Evolutionary conservation across 2,329 filamentous ascomycete genomes (phyloP), one percentile per base, ranked within the genome.

Genomic region (Fusarium liriodendri): DNA sequence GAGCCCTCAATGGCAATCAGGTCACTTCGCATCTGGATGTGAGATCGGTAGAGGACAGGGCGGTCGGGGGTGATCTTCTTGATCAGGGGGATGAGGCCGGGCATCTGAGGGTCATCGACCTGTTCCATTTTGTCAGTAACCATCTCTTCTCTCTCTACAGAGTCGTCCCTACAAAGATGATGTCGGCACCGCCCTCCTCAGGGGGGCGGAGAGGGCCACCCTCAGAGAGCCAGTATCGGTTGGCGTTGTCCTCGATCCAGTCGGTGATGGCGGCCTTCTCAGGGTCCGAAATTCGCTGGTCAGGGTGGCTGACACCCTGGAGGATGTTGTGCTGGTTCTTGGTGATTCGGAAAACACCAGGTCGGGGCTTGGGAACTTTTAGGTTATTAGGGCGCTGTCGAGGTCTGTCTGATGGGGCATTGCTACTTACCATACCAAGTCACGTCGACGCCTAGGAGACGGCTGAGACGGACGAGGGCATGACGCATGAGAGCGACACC

Each of bases 241-340:
- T 87, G 6, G 93, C 92, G 80, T 96, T 96, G 14, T 93, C 89
- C 14, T 86, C 84, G 66, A 94, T 92, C 94, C 94, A 97, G 55
- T 91, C 88, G 11, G 88, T 88, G 61, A 96, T 89, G n/a, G 85
- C 83, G 1, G 84, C 80, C 76, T 91, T 90, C 66, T 94, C 89
- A 3, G 92, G 88, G 1, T 85, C 76, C 0, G 87, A 89, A 35
- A 96, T 86, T n/a, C 90, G 88, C 75, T 94, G 88, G 4, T 89
- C 88, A 0, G 90, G 89, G 29, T 87, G 85, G 45, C 91, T 90
- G 47, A 95, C 94, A 10, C 94, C 94, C 83, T 97, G 94, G 4
- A 97, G 89, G 73, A 96, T 95, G 82, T 97, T 97, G 88, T 97
- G 94, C 76, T 95, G 93, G 74, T 93, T 95, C 84, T 97, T 97